These are phyloP conservation scores for Daldinia sp. DNA, from an alignment of 2,329 filamentous ascomycete species.

Conservation along the genomic window DNA sequence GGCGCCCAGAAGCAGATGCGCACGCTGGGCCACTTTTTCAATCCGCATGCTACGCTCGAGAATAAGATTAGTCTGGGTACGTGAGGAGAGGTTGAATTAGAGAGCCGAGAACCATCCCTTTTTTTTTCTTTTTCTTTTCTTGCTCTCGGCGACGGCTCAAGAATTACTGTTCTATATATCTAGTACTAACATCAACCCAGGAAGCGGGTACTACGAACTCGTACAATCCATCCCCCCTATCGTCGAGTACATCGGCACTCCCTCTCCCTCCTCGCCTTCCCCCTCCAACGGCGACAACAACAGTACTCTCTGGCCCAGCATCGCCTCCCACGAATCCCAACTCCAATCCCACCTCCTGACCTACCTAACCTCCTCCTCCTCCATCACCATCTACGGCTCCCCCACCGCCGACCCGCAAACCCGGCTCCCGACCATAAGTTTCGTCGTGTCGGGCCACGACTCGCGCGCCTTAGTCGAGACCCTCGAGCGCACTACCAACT, in stretches of 20 bases:
- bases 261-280: constrained; percentile 46
- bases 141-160: no score
- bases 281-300: background rate
- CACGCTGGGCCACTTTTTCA: constrained; percentile 71
- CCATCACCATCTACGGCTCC: constrained; percentile 69
- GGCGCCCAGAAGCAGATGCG: constrained; percentile 66
- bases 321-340: constrained; percentile 65
- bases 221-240: constrained; percentile 72
- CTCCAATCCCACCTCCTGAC: constrained; percentile 70
- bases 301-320: background rate
- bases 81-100: background rate
- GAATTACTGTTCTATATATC: background rate
- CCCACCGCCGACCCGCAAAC: constrained; percentile 59
- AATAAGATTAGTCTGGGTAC: constrained; percentile 68
- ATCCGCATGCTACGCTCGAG: constrained; percentile 65
- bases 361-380: constrained; percentile 66
- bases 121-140: no score
- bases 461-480: constrained; percentile 70
- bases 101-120: background rate
- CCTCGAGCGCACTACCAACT: constrained; percentile 69
- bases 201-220: constrained; percentile 78
- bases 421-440: constrained; percentile 76
- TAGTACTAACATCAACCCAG: constrained; percentile 54
- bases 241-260: constrained; percentile 67
- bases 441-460: constrained; percentile 68